These are phyloP conservation scores for Candida methanosorbosa DNA, from an alignment of 805 yeast species.

Conservation along the genomic window DNA sequence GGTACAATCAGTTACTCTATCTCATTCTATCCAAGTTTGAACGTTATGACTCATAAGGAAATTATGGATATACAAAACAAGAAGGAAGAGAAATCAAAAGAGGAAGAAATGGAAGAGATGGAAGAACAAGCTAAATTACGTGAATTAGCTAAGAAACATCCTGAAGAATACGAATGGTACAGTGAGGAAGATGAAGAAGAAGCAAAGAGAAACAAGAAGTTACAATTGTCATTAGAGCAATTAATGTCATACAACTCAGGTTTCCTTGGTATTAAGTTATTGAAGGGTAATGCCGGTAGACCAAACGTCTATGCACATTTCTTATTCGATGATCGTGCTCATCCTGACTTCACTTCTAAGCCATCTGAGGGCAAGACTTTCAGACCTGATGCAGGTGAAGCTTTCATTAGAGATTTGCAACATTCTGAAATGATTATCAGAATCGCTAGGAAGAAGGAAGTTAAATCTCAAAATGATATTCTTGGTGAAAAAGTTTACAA, in stretches of 20 bases:
- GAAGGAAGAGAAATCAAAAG: slow-evolving; percentile 26
- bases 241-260: slow-evolving; percentile 54
- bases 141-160: slow-evolving; percentile 44
- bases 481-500: slow-evolving; percentile 38
- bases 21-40: slow-evolving; percentile 57
- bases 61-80: slow-evolving; percentile 33
- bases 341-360: slow-evolving; percentile 48
- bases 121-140: slow-evolving; percentile 41
- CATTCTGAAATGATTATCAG: slow-evolving; percentile 52
- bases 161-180: slow-evolving; percentile 60
- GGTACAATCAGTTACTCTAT: slow-evolving; percentile 47
- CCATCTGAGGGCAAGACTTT: slow-evolving; percentile 39
- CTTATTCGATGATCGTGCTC: slow-evolving; percentile 54
- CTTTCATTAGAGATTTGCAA: slow-evolving; percentile 63
- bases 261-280: slow-evolving; percentile 44
- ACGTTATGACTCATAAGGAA: slow-evolving; percentile 55
- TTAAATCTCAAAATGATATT: slow-evolving; percentile 38
- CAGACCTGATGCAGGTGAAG: slow-evolving; percentile 40
- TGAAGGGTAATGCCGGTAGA: slow-evolving; percentile 38
- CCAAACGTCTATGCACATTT: slow-evolving; percentile 47
- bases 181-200: slow-evolving; percentile 34
- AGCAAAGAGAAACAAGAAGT: slow-evolving; percentile 27
- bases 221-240: slow-evolving; percentile 40
- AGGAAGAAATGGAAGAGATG: slow-evolving; percentile 29
- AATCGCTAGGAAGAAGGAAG: slow-evolving; percentile 42